A percentile compares a stretch with the other conserved stretches of the same genome.
Evolutionary conservation across 1,139 yeast genomes (phyloP).

Genomic region (Debaryomyces udenii): DNA sequence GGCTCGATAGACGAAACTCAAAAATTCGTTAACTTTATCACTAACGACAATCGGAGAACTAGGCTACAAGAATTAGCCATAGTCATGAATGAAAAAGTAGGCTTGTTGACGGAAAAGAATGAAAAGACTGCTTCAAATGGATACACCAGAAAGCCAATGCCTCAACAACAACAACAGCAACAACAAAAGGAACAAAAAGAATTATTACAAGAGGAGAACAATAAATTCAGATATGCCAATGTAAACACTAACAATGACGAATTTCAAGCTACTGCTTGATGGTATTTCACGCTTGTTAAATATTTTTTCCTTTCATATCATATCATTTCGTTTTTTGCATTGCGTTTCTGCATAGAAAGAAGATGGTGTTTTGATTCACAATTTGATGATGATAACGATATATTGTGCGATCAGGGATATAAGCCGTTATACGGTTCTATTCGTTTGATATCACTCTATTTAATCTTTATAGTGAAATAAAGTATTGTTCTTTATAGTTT

Average conservation of each 20-base stretch:
- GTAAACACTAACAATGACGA: slow-evolving; percentile 52
- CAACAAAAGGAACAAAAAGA: slow-evolving; percentile 39
- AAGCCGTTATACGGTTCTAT: too few relatives aligned
- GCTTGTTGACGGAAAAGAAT: slow-evolving; percentile 78
- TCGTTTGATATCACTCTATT: slow-evolving; percentile 1
- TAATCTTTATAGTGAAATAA: slow-evolving; percentile 1
- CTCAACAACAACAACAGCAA: slow-evolving; percentile 39
- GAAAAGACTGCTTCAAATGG: slow-evolving; percentile 84
- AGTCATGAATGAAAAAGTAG: slow-evolving; percentile 84
- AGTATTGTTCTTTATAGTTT: slow-evolving; percentile 7
- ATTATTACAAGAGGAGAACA: slow-evolving; percentile 39
- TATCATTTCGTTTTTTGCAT: slow-evolving; percentile 15
- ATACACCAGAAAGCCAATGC: slow-evolving; percentile 48
- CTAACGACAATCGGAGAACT: slow-evolving; percentile 78
- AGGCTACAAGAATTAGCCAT: slow-evolving; percentile 89
- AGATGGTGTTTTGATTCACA: slow-evolving; percentile 8
- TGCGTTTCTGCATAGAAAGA: slow-evolving; percentile 10
- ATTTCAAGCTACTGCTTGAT: slow-evolving; percentile 40
- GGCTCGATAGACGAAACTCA: slow-evolving; percentile 64
- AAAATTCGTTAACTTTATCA: slow-evolving; percentile 58
- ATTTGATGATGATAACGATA: slow-evolving; percentile 9
- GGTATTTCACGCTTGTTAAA: slow-evolving; percentile 1
- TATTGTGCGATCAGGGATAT: slow-evolving; percentile 1
- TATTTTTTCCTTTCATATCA: slow-evolving; percentile 10
- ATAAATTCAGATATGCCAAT: slow-evolving; percentile 50